A percentile compares a stretch with the other conserved stretches of the same genome.
Evolutionary conservation across 208 protist species (phyloP).

Genomic region (Crithidia expoeki): DNA sequence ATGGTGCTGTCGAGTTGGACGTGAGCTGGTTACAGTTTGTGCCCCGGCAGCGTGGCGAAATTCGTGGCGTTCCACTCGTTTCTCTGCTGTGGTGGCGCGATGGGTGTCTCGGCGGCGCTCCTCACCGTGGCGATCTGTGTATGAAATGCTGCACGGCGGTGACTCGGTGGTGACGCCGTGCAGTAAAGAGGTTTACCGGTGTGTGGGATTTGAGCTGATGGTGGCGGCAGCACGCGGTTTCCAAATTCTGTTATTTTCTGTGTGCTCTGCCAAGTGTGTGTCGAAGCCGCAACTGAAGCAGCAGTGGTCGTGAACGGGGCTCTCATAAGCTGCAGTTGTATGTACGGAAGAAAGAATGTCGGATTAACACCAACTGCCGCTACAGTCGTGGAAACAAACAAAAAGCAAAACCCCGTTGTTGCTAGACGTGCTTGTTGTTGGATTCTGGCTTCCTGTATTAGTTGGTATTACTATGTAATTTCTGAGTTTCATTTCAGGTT

Average conservation of each 20-base stretch:
- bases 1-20: not conserved
- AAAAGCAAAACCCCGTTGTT: too few species aligned
- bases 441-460: too few species aligned
- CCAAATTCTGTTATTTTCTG: not conserved
- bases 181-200: not conserved
- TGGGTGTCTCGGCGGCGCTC: conserved; percentile 10
- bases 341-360: too few species aligned
- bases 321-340: too few species aligned
- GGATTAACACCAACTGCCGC: too few species aligned
- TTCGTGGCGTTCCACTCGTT: not conserved
- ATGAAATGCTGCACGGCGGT: conserved; percentile 6
- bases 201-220: conserved; percentile 3
- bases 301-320: not conserved
- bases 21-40: not conserved
- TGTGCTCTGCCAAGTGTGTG: not conserved
- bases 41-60: not conserved
- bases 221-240: conserved; percentile 1
- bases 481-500: too few species aligned
- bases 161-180: not conserved
- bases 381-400: too few species aligned
- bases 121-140: conserved; percentile 6
- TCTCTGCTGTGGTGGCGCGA: conserved; percentile 3
- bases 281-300: conserved; percentile 1
- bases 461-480: too few species aligned
- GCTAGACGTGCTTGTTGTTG: too few species aligned